Base-by-base conservation (phyloP, 2,329 filamentous ascomycete genomes). In the Paecilomyces variotii region DNA sequence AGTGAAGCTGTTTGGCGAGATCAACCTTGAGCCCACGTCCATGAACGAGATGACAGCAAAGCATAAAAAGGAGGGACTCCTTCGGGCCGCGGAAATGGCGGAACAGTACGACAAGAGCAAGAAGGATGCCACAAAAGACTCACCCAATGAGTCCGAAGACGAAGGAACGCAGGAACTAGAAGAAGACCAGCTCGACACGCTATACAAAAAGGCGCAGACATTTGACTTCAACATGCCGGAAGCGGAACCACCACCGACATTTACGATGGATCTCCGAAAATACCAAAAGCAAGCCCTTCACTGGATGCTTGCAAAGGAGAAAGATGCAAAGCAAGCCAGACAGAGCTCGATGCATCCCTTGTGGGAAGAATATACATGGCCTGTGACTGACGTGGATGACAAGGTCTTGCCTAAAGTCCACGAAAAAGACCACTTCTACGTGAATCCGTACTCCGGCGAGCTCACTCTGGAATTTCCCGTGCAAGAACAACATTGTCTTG, bases 261-360 rank as follows among this genome's bases (percentile, higher is more conserved):
- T 99, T 72, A 81, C 82, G 4, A 87, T 99, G 86, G 81, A 86
- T 39, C 79, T 99, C 28, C 86, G 94, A 2, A 91, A 90, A 56
- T 99, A 99, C 65, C 94, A 99, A 72, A 96, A 91, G 69, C 94
- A 99, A 73, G 91, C 94, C 0, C 76, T 99, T 4, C 81, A 97
- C 70, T 99, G 94, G 94, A 97, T 99, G 91, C 81, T 97, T 62
- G 83, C 87, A 3, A 97, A 97, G 71, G 94, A 99, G 72, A 93
- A 86, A 66, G 86, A 95, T 62, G 82, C 89, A 61, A 87, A 85
- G 64, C 82, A 84, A 10, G 82, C 85, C 39, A 84, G 86, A 57
- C 86, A 92, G 67, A 79, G 80, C 3, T 97, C 91, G 0, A 96
- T 99, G 90, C 92, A 99, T 73, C 94, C 94, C 0, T 74, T 99